Conservation (phyloP, 2,329 filamentous ascomycete species). For the Aspergillus sp. region DNA sequence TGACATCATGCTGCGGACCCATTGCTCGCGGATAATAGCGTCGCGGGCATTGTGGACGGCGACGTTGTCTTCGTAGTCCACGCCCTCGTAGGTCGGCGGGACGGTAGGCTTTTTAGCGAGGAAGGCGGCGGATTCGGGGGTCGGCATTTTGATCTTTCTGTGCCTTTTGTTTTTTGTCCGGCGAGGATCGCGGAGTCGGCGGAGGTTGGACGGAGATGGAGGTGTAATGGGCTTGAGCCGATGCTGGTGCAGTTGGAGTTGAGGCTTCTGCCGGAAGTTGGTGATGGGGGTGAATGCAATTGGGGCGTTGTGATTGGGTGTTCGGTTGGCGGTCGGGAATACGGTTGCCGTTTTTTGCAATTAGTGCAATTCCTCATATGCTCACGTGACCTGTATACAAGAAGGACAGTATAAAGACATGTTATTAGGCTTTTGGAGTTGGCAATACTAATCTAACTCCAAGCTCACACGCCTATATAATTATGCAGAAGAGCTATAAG, state of each 20-base stretch:
- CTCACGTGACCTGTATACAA: not conserved
- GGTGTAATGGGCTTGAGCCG: constrained; percentile 19
- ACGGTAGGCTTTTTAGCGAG: constrained; percentile 66
- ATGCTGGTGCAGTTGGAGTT: constrained; percentile 15
- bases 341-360: not conserved
- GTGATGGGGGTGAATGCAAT: constrained; percentile 20
- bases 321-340: constrained; percentile 21
- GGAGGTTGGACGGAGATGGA: not conserved
- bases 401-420: not conserved
- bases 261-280: constrained; percentile 10
- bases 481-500: not conserved
- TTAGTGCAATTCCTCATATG: not conserved
- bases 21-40: constrained; percentile 66
- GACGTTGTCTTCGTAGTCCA: constrained; percentile 65
- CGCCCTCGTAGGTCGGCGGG: constrained; percentile 64
- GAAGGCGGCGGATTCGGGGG: constrained; percentile 64
- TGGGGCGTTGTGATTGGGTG: constrained; percentile 29
- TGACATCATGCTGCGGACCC: constrained; percentile 70
- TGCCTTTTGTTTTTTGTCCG: not conserved
- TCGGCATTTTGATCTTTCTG: constrained; percentile 54
- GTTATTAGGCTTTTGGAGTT: not conserved
- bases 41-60: constrained; percentile 65
- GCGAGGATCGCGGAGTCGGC: not conserved
- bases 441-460: not conserved
- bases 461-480: not conserved